A percentile compares a stretch with the other conserved stretches of the same genome.
Conservation (phyloP, 1,284 basidiomycete genomes). For the Exobasidium rhododendri region DNA sequence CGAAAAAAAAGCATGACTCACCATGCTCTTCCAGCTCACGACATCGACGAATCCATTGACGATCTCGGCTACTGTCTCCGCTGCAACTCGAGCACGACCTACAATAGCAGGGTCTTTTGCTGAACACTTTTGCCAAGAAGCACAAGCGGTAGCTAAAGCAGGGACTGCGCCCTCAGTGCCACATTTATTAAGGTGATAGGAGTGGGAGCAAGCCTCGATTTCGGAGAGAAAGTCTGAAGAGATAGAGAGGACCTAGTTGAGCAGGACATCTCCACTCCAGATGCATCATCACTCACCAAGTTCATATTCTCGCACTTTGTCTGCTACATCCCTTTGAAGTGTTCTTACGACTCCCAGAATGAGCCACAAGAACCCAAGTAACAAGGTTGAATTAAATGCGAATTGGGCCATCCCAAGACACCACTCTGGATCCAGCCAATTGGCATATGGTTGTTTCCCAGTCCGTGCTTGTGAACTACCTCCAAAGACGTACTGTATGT, state of each 20-base stretch:
- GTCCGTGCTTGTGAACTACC: not conserved
- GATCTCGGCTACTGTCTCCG: slow-evolving; percentile 91
- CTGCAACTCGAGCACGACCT: slow-evolving; percentile 81
- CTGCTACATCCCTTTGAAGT: slow-evolving; percentile 82
- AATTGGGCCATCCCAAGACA: slow-evolving; percentile 65
- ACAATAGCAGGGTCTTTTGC: slow-evolving; percentile 84
- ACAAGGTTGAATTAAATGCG: slow-evolving; percentile 85
- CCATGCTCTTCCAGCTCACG: slow-evolving; percentile 91
- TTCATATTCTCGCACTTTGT: slow-evolving; percentile 82
- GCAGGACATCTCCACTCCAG: no score
- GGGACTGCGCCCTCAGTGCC: slow-evolving; percentile 45
- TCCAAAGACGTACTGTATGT: slow-evolving; percentile 10
- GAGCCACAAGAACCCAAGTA: slow-evolving; percentile 79
- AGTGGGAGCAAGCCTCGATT: slow-evolving; percentile 34
- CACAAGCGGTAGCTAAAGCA: slow-evolving; percentile 41
- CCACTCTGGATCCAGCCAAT: slow-evolving; percentile 14
- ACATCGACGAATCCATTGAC: slow-evolving; percentile 94
- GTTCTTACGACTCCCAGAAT: slow-evolving; percentile 80
- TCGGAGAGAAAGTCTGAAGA: slow-evolving; percentile 41
- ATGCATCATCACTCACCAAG: slow-evolving; percentile 66
- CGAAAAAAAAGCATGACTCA: no score
- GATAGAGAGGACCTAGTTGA: no score
- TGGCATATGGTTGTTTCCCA: not conserved
- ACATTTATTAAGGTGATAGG: slow-evolving; percentile 41
- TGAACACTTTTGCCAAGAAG: slow-evolving; percentile 88